Percentiles rank a stretch among this genome's conserved stretches.
Evolutionary conservation across 2,329 filamentous ascomycete species (phyloP).

Genomic region (Neocucurbitaria cava): DNA sequence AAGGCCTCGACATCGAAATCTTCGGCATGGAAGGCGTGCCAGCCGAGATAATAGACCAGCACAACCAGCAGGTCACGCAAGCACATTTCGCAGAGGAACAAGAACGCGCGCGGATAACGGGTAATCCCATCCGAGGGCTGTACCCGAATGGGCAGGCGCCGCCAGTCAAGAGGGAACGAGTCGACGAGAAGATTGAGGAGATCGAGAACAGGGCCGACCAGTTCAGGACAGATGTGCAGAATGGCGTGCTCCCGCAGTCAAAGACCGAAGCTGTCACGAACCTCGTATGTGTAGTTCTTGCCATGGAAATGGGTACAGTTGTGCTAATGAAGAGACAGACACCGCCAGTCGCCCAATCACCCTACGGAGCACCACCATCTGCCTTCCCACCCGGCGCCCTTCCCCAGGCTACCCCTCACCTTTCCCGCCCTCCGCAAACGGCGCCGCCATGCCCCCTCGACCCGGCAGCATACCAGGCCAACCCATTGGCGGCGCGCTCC

Average conservation of each 20-base stretch:
- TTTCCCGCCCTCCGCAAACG: constrained; percentile 34
- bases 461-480: constrained; percentile 44
- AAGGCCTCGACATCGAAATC: constrained; percentile 89
- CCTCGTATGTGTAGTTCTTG: constrained; percentile 12
- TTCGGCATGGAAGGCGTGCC: constrained; percentile 99
- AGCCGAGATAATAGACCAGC: constrained; percentile 79
- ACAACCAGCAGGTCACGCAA: constrained; percentile 84
- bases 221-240: constrained; percentile 44
- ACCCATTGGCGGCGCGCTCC: constrained; percentile 31
- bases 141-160: constrained; percentile 48
- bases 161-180: constrained; percentile 68
- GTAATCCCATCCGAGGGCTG: constrained; percentile 73
- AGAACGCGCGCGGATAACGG: constrained; percentile 80
- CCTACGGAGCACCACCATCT: constrained; percentile 25
- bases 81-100: constrained; percentile 86
- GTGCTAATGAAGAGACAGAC: constrained; percentile 25
- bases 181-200: constrained; percentile 75
- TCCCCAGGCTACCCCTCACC: constrained; percentile 24
- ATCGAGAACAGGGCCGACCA: constrained; percentile 79
- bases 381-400: constrained; percentile 36
- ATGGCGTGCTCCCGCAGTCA: constrained; percentile 45
- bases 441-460: constrained; percentile 23
- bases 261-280: constrained; percentile 45
- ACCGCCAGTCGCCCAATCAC: constrained; percentile 25
- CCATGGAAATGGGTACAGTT: background rate